phyloP scores from a whole-genome alignment of 768 basidiomycete genomes.

The Artomyces pyxidatus region DNA sequence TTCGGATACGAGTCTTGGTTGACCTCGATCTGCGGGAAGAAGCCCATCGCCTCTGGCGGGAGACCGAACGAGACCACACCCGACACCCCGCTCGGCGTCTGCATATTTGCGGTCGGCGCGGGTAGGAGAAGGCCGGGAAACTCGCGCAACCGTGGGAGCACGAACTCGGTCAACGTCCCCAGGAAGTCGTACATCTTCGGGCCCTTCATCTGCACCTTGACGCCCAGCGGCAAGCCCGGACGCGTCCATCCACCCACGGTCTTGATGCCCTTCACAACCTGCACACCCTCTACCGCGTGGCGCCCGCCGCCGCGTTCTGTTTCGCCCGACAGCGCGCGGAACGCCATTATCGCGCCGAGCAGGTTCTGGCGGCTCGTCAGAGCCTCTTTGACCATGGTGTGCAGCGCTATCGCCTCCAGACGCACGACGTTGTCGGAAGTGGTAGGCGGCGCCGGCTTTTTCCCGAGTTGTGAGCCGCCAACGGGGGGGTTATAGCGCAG shows the following conservation, averaged over 20 bases:
- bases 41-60: constrained; percentile 70
- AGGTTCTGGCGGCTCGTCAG: constrained; percentile 62
- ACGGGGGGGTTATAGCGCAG: constrained; percentile 69
- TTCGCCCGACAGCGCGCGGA: constrained; percentile 84
- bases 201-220: constrained; percentile 85
- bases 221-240: constrained; percentile 73
- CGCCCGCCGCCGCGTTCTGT: constrained; percentile 65
- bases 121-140: constrained; percentile 80
- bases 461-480: constrained; percentile 58
- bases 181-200: constrained; percentile 95
- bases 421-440: constrained; percentile 60
- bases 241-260: constrained; percentile 78
- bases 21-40: constrained; percentile 95
- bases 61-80: constrained; percentile 91
- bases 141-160: constrained; percentile 88
- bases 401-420: constrained; percentile 80
- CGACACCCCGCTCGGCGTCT: constrained; percentile 68
- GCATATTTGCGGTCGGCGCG: constrained; percentile 57
- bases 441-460: constrained; percentile 60
- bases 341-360: constrained; percentile 78
- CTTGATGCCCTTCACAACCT: constrained; percentile 65
- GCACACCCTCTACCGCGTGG: constrained; percentile 63
- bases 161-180: constrained; percentile 82
- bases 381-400: constrained; percentile 81
- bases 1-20: constrained; percentile 87